Base-by-base conservation (phyloP, 1,284 basidiomycete species). In the Microstroma glucosiphilum region DNA sequence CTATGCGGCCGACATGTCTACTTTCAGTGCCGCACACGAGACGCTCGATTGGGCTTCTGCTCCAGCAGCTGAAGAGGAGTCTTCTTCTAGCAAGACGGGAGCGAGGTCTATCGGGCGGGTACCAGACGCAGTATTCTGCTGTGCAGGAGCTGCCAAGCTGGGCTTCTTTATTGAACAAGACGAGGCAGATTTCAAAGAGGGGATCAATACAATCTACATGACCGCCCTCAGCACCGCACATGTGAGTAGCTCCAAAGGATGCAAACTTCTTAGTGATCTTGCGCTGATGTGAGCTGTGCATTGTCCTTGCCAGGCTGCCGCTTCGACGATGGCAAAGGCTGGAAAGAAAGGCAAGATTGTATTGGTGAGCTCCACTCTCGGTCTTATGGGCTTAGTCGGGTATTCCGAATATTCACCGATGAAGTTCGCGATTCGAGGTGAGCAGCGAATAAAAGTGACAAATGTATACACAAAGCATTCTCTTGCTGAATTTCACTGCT, bases 341-440 rank as follows among this genome's bases (percentile, higher is more conserved):
- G 81, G 82, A 25, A 81, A 82, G 17, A 84, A 84, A 46, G 81
- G 82, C 19, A 90, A 89, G 74, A 87, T 97, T 62, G 84, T 91
- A 3, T 86, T 97, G 57, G 86, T 91, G 23, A 88, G 88, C 8
- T 92, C 90, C 0, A 84, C 88, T n/a, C 80, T 94, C 15, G 89
- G 88, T 0, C 86, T 89, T 69, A 88, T 92, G 82, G 85, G 87
- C 0, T 84, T 96, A 57, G 82, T 90, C 17, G 93, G 94, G 0
- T 97, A 89, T 73, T 83, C 88, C 2, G 84, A 88, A 1, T 97
- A 98, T 78, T 83, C 89, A 1, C 91, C 93, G 0, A 89, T 87
- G 56, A 97, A 96, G 79, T 88, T 89, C 71, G 94, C 94, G 11
- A 80, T 96, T 15, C 83, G 92, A 81, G 92, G 30, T 91, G 90